Conservation (phyloP, 352 stramenopile genomes). For the Phytophthora colocasiae region DNA sequence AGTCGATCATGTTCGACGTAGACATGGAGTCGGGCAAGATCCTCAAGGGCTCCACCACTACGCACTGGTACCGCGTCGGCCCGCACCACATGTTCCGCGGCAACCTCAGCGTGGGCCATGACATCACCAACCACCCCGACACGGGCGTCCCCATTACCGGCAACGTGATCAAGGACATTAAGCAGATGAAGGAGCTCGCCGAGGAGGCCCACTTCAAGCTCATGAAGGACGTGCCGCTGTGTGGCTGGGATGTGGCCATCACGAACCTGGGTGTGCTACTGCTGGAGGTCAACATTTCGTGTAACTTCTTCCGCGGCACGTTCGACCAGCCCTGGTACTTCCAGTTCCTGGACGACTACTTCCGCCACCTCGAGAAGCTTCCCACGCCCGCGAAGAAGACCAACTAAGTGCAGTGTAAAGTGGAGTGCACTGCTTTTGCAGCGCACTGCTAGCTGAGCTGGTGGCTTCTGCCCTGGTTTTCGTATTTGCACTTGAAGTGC, state of each 20-base stretch:
- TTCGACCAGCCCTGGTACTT: constrained; percentile 92
- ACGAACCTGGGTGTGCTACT: constrained; percentile 91
- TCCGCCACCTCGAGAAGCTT: constrained; percentile 71
- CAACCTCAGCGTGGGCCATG: constrained; percentile 86
- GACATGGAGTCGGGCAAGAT: constrained; percentile 95
- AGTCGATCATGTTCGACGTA: constrained; percentile 98
- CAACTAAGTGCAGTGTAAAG: constrained; percentile 29
- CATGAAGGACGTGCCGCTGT: constrained; percentile 93
- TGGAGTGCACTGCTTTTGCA: not conserved
- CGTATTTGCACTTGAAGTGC: constrained; percentile 4
- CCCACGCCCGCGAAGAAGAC: constrained; percentile 60
- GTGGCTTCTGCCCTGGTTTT: constrained; percentile 1
- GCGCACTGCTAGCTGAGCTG: constrained; percentile 4
- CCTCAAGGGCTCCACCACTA: constrained; percentile 95
- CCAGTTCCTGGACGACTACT: constrained; percentile 88
- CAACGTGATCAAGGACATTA: constrained; percentile 90
- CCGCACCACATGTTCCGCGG: constrained; percentile 72
- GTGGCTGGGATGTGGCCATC: constrained; percentile 94
- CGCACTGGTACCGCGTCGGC: constrained; percentile 96
- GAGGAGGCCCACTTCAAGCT: constrained; percentile 91
- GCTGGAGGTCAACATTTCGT: constrained; percentile 94
- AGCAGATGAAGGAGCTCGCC: constrained; percentile 84
- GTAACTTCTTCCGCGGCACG: constrained; percentile 95
- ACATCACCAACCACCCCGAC: constrained; percentile 91
- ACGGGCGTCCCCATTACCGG: constrained; percentile 88